Conservation (phyloP, 106 monocot species). For the Phalaenopsis equestris region DNA sequence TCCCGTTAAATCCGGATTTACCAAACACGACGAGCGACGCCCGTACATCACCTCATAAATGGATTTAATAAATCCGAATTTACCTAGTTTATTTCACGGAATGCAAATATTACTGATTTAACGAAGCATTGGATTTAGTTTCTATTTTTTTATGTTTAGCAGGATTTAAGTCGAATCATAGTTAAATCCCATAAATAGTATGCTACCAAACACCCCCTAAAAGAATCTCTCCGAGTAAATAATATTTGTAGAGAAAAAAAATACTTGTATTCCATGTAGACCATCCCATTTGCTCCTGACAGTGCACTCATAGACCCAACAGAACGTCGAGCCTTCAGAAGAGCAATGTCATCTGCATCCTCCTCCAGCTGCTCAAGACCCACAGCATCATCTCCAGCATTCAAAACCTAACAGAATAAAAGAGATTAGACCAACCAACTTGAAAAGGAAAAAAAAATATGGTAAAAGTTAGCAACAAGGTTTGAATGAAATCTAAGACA, state of each 20-base stretch:
- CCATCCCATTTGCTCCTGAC: conserved; percentile 82
- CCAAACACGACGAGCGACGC: no score
- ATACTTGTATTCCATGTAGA: conserved; percentile 97
- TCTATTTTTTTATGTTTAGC: no score
- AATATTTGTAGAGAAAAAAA: not conserved
- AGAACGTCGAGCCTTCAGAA: conserved; percentile 62
- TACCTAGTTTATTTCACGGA: no score
- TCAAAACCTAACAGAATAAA: conserved; percentile 40
- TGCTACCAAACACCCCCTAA: no score
- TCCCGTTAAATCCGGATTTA: no score
- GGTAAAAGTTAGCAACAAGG: not conserved
- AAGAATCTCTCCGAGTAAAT: no score
- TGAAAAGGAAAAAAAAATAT: not conserved
- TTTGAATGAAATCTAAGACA: not conserved
- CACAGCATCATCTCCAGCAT: conserved; percentile 77
- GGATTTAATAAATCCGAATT: no score
- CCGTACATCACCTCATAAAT: no score
- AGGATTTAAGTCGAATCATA: no score
- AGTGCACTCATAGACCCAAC: conserved; percentile 80
- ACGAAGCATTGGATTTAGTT: no score
- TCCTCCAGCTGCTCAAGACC: conserved; percentile 92
- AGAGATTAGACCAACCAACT: not conserved
- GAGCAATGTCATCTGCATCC: conserved; percentile 81
- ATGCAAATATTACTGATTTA: no score
- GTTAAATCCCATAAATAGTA: no score